These are phyloP conservation scores for Trametopsis cervina DNA, from an alignment of 768 basidiomycete species.

Conservation along the genomic window DNA sequence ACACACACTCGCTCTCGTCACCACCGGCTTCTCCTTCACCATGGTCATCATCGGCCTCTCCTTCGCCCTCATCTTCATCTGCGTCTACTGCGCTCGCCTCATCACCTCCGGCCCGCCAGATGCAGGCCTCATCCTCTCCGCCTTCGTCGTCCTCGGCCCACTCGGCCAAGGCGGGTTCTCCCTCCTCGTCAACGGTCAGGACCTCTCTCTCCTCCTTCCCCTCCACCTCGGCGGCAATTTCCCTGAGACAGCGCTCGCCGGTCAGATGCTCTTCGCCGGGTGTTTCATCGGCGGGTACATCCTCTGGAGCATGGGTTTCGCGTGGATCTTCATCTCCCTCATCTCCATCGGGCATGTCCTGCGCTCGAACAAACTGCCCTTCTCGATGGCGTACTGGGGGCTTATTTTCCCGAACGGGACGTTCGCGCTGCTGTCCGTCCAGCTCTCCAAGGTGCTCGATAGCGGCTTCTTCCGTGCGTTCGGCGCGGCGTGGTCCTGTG, in stretches of 20 bases:
- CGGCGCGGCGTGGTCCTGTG: conserved; percentile 48
- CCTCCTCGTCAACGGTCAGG: conserved; percentile 33
- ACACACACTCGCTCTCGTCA: conserved; percentile 33
- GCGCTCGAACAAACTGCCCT: conserved; percentile 28
- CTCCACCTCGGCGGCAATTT: conserved; percentile 25
- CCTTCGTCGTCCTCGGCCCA: conserved; percentile 46
- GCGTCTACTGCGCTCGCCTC: conserved; percentile 38
- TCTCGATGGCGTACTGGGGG: conserved; percentile 47
- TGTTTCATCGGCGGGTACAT: conserved; percentile 41
- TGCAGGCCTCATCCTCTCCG: conserved; percentile 32
- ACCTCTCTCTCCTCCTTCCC: conserved; percentile 29
- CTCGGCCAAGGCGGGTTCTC: conserved; percentile 47
- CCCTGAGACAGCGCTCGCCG: conserved; percentile 27
- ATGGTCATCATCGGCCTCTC: conserved; percentile 40
- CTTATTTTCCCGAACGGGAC: conserved; percentile 51
- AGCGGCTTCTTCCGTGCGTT: conserved; percentile 44
- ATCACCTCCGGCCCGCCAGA: conserved; percentile 36
- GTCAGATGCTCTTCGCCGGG: conserved; percentile 35
- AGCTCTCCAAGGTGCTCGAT: conserved; percentile 42
- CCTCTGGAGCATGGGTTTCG: conserved; percentile 50
- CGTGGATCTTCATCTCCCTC: conserved; percentile 42
- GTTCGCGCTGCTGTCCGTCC: conserved; percentile 41
- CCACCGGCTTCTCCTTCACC: conserved; percentile 35
- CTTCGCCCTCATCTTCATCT: conserved; percentile 43
- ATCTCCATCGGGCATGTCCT: conserved; percentile 29